A percentile compares a stretch with the other conserved stretches of the same genome.
These are phyloP conservation scores for Diaporthe destruens DNA, from an alignment of 2,329 filamentous ascomycete genomes.

Conservation along the genomic window DNA sequence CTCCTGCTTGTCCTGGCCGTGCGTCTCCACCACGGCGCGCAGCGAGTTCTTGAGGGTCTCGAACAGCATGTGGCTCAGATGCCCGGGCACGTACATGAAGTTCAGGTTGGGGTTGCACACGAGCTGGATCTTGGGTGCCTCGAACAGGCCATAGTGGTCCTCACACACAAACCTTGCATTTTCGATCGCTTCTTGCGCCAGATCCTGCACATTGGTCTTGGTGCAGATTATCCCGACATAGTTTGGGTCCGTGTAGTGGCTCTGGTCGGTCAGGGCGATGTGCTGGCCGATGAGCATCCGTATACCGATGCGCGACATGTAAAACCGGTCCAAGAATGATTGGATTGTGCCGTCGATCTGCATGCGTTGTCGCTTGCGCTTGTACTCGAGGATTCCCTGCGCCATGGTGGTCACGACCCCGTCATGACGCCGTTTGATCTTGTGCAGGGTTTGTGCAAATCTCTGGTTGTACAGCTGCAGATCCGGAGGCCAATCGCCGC, in stretches of 20 bases:
- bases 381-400: constrained; percentile 98
- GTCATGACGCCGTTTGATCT: constrained; percentile 96
- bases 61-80: constrained; percentile 99
- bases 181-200: constrained; percentile 97
- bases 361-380: constrained; percentile 94
- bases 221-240: constrained; percentile 99
- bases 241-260: constrained; percentile 86
- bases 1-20: constrained; percentile 94
- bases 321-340: constrained; percentile 97
- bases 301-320: constrained; percentile 99
- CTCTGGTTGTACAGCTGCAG: constrained; percentile 93
- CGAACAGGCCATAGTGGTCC: constrained; percentile 97
- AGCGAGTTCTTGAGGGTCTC: constrained; percentile 99
- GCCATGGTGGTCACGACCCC: constrained; percentile 98
- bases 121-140: constrained; percentile 95
- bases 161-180: constrained; percentile 99
- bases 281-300: constrained; percentile 99
- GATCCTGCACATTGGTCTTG: constrained; percentile 94
- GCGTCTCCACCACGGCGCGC: constrained; percentile 93
- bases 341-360: constrained; percentile 99
- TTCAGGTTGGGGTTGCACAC: constrained; percentile 94
- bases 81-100: constrained; percentile 99
- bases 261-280: constrained; percentile 95
- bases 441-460: constrained; percentile 89
- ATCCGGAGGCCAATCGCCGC: constrained; percentile 91